These are phyloP conservation scores for Apiospora phragmitis DNA, from an alignment of 2,329 filamentous ascomycete genomes.

Conservation along the genomic window DNA sequence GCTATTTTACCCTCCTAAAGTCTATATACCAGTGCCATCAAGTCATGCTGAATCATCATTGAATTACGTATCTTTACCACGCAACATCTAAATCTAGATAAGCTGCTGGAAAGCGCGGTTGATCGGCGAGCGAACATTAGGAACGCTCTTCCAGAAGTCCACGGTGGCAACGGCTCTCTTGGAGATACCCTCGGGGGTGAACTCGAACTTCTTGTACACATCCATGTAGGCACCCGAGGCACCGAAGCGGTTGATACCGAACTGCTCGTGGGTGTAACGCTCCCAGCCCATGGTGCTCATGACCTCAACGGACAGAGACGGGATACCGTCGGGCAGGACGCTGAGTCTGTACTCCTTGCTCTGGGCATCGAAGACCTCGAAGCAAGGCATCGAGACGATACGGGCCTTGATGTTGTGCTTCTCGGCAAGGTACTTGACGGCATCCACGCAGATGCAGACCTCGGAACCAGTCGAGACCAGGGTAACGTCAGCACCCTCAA, in stretches of 20 bases:
- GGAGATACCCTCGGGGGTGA: conserved; percentile 93
- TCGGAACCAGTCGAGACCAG: conserved; percentile 95
- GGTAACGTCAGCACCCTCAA: conserved; percentile 80
- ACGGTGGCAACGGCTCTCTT: conserved; percentile 92
- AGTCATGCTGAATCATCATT: conserved; percentile 10
- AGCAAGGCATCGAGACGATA: conserved; percentile 94
- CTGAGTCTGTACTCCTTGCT: conserved; percentile 91
- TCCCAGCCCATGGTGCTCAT: conserved; percentile 99
- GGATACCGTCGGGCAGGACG: conserved; percentile 91
- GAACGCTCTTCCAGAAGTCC: conserved; percentile 94
- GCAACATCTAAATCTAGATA: conserved; percentile 59
- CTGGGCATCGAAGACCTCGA: conserved; percentile 95
- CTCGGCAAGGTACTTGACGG: conserved; percentile 86
- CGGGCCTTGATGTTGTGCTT: conserved; percentile 85
- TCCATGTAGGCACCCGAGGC: conserved; percentile 96
- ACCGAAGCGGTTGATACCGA: conserved; percentile 98
- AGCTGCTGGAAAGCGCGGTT: conserved; percentile 98
- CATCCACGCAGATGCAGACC: conserved; percentile 90
- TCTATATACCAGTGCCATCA: conserved; percentile 12
- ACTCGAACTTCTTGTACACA: conserved; percentile 99
- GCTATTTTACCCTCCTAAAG: conserved; percentile 8
- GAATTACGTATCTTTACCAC: conserved; percentile 1
- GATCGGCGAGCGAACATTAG: conserved; percentile 89
- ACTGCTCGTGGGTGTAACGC: conserved; percentile 99
- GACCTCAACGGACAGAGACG: conserved; percentile 90